Evolutionary conservation across 139 green algal genomes (phyloP).

Genomic region (Haematococcus sp.): DNA sequence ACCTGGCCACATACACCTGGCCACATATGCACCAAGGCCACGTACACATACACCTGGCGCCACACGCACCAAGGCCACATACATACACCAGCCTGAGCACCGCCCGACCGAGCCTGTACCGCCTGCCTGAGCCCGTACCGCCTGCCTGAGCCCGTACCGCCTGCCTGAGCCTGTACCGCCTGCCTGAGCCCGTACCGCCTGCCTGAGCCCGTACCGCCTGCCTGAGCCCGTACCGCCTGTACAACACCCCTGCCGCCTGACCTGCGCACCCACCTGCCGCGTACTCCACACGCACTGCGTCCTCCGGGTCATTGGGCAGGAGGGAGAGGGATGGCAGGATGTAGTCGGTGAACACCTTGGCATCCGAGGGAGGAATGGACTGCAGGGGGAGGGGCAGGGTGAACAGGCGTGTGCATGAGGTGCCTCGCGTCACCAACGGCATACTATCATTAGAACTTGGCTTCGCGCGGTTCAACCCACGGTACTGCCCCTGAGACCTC

Average conservation of each 20-base stretch:
- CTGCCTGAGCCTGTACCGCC: too few relatives aligned
- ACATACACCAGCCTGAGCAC: too few relatives aligned
- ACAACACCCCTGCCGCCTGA: not conserved
- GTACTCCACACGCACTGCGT: constrained; percentile 79
- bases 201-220: not conserved
- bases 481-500: too few relatives aligned
- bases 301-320: constrained; percentile 82
- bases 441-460: too few relatives aligned
- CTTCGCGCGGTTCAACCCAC: too few relatives aligned
- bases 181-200: too few relatives aligned
- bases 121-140: too few relatives aligned
- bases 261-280: constrained; percentile 19
- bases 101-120: too few relatives aligned
- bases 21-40: not conserved
- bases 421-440: too few relatives aligned
- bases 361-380: constrained; percentile 53
- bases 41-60: not conserved
- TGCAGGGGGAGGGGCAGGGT: not conserved
- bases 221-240: not conserved
- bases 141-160: too few relatives aligned
- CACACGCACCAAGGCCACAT: not conserved
- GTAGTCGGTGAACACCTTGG: constrained; percentile 89
- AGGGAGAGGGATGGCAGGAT: constrained; percentile 87
- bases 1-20: too few relatives aligned
- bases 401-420: too few relatives aligned